Base-by-base conservation (phyloP, 768 basidiomycete species). In the Tylopilus subfusipes region DNA sequence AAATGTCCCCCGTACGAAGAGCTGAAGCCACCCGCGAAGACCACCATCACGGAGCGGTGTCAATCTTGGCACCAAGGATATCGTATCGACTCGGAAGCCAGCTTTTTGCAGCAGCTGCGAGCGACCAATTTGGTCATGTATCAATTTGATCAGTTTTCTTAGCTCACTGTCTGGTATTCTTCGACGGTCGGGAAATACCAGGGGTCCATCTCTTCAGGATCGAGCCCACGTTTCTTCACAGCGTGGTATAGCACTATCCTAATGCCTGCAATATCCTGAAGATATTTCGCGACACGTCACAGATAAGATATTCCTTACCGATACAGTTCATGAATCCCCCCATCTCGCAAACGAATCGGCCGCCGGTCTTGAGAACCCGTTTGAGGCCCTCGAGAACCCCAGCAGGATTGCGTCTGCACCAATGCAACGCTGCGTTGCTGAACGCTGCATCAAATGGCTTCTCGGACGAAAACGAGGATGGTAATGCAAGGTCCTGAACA, bases 151-250 rank as follows among this genome's bases (percentile, higher is more conserved):
- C n/a, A 21, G 21, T 38, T 24, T 30, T 36, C 21, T 27, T 39
- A 13, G 55, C 73, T 53, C 63, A 85, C 84, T 67, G 75, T 73
- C 43, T 68, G 71, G 67, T 93, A 92, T 54, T 88, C 82, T 27
- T 81, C 77, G 12, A 77, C 76, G 0, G 85, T 85, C 5, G 92
- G 92, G 65, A 91, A 93, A 72, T 82, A 91, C 90, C 90, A 93
- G 0, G 92, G 92, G 63, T 94, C 91, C 40, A 83, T 66, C 12
- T 69, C 62, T 10, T 70, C 68, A 11, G 90, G 81, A 66, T 90
- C 76, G 51, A 82, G 68, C 0, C 88, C 86, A 25, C 77, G 74
- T 29, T 70, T 68, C 52, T 70, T 72, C 36, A 86, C 68, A 0
- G 78, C 82, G 11, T 74, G 64, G 56, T 90, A 75, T 16, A 93